Percentiles rank a stretch among this genome's conserved stretches.
phyloP scores from a whole-genome alignment of 2,329 filamentous ascomycete species.

The Epichloe festucae region DNA sequence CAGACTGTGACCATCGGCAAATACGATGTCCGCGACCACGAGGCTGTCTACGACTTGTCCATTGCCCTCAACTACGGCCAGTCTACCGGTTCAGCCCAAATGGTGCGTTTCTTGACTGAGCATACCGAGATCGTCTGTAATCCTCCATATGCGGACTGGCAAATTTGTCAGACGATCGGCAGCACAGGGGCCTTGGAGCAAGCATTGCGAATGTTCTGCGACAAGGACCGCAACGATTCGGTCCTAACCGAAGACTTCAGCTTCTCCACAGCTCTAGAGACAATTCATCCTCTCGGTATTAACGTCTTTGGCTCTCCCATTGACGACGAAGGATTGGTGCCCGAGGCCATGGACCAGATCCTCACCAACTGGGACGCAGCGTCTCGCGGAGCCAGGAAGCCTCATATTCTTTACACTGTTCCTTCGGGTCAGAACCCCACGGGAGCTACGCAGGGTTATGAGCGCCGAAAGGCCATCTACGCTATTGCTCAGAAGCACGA shows the following conservation, averaged over 20 bases:
- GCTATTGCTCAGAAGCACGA: constrained; percentile 71
- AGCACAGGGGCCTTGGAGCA: constrained; percentile 81
- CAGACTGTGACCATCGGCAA: constrained; percentile 59
- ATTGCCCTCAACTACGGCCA: constrained; percentile 92
- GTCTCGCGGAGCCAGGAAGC: constrained; percentile 32
- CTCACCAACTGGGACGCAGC: constrained; percentile 36
- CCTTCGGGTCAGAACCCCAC: constrained; percentile 84
- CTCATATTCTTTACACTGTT: constrained; percentile 46
- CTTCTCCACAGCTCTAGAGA: constrained; percentile 61
- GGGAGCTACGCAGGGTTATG: constrained; percentile 61
- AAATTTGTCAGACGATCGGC: constrained; percentile 68
- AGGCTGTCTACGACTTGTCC: constrained; percentile 54
- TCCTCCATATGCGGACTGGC: constrained; percentile 86
- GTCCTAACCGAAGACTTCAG: constrained; percentile 85
- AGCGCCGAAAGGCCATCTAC: constrained; percentile 62
- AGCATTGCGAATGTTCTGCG: constrained; percentile 67
- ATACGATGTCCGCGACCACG: constrained; percentile 59
- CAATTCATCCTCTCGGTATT: constrained; percentile 39
- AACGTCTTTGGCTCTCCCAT: constrained; percentile 36
- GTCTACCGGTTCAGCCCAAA: constrained; percentile 70
- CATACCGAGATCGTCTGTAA: constrained; percentile 85
- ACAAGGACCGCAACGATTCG: constrained; percentile 55
- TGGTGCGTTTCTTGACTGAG: constrained; percentile 84
- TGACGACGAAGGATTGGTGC: constrained; percentile 41
- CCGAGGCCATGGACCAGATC: constrained; percentile 37